Percentiles rank a stretch among this genome's conserved stretches.
Evolutionary conservation across 768 basidiomycete species (phyloP).

Genomic region (Pilatotrama ljubarskyi): DNA sequence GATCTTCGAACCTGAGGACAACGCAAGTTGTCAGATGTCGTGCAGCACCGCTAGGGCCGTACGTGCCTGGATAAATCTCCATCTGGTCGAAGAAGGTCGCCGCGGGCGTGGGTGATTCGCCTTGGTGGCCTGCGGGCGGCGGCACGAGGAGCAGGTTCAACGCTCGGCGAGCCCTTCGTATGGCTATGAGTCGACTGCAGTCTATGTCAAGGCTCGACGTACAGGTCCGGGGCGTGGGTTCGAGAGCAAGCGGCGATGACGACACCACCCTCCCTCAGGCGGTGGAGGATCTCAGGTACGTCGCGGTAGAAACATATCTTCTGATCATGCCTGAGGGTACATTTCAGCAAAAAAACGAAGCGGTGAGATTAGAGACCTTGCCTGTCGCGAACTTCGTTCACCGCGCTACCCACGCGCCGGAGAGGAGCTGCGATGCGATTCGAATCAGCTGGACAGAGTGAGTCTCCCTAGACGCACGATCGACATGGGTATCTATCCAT

Average conservation of each 20-base stretch:
- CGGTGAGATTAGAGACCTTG: slow-evolving; percentile 20
- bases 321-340: slow-evolving; percentile 46
- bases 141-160: slow-evolving; percentile 62
- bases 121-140: slow-evolving; percentile 35
- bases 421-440: slow-evolving; percentile 47
- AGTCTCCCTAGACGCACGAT: too few species aligned
- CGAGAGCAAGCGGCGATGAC: slow-evolving; percentile 74
- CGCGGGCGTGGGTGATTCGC: slow-evolving; percentile 43
- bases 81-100: slow-evolving; percentile 65
- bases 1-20: slow-evolving; percentile 68
- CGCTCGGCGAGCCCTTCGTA: slow-evolving; percentile 70
- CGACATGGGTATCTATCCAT: slow-evolving; percentile 83
- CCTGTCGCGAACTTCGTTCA: slow-evolving; percentile 56
- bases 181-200: not conserved
- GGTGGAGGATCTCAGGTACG: slow-evolving; percentile 71
- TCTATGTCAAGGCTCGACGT: slow-evolving; percentile 27
- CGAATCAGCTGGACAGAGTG: too few species aligned
- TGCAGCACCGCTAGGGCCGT: not conserved
- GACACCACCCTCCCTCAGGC: slow-evolving; percentile 48
- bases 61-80: slow-evolving; percentile 71
- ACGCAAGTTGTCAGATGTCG: not conserved
- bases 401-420: slow-evolving; percentile 43
- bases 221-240: slow-evolving; percentile 70
- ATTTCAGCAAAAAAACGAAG: not conserved
- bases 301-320: slow-evolving; percentile 73